These are phyloP conservation scores for Eucalyptus caleyi DNA, from an alignment of 345 rosid species.

Conservation along the genomic window DNA sequence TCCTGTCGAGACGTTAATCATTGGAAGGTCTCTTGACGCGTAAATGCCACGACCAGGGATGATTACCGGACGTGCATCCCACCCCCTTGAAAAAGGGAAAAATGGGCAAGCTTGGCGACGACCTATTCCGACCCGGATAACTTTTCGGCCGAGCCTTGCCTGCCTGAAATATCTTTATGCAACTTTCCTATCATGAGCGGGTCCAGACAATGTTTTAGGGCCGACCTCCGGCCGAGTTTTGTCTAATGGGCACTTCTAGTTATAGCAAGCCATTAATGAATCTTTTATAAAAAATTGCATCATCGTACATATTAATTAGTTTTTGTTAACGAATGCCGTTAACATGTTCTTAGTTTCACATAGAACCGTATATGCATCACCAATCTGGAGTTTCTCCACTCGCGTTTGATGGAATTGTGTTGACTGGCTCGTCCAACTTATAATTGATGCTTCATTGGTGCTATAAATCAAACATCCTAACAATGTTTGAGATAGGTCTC, in stretches of 20 bases:
- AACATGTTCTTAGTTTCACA: not conserved
- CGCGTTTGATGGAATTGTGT: not conserved
- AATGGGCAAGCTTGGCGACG: not conserved
- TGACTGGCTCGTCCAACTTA: fast-evolving
- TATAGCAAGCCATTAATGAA: not conserved
- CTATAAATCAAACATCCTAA: not conserved
- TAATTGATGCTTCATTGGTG: not conserved
- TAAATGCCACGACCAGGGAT: not conserved
- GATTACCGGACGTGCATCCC: not conserved
- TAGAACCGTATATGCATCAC: too few relatives aligned
- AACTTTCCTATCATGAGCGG: not conserved
- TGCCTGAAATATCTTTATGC: not conserved
- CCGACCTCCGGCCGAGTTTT: not conserved
- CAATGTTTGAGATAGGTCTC: fast-evolving
- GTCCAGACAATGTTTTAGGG: too few relatives aligned
- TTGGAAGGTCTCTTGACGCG: not conserved
- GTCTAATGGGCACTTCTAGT: not conserved
- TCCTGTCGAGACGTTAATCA: not conserved
- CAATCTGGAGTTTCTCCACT: fast-evolving
- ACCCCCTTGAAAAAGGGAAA: not conserved
- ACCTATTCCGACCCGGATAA: not conserved
- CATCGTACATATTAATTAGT: not conserved
- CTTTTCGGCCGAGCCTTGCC: not conserved
- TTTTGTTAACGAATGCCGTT: not conserved
- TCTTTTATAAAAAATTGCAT: not conserved